phyloP scores from a whole-genome alignment of 2,329 filamentous ascomycete species.

The Hypoxylon sp. region DNA sequence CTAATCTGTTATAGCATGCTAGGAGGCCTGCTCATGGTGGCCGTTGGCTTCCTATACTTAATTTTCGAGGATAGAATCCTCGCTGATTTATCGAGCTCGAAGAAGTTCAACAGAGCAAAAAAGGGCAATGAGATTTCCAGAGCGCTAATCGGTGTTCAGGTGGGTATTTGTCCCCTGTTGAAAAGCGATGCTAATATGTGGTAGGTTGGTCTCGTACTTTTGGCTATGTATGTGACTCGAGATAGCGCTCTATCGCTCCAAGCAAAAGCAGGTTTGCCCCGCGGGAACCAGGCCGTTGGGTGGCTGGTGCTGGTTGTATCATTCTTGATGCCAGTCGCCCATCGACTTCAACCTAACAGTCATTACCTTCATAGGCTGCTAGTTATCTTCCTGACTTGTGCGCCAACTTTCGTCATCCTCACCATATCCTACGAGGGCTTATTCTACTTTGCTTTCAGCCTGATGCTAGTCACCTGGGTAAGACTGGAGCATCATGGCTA shows the following conservation, averaged over 20 bases:
- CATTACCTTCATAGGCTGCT: conserved; percentile 93
- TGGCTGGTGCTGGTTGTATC: conserved; percentile 87
- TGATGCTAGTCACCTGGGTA: conserved; percentile 89
- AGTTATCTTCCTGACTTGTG: conserved; percentile 92
- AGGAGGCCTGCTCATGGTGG: conserved; percentile 84
- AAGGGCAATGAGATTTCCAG: conserved; percentile 66
- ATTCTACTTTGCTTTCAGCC: conserved; percentile 92
- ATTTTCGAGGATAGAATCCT: conserved; percentile 78
- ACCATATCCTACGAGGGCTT: conserved; percentile 98
- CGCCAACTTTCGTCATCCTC: conserved; percentile 93
- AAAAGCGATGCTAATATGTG: conserved; percentile 33
- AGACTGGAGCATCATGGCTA: conserved; percentile 88
- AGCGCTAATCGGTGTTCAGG: conserved; percentile 76
- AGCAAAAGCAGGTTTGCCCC: conserved; percentile 85
- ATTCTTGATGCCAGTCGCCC: conserved; percentile 83
- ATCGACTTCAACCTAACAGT: conserved; percentile 83
- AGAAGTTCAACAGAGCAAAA: conserved; percentile 46
- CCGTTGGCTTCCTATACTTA: conserved; percentile 83
- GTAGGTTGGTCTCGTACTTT: conserved; percentile 80
- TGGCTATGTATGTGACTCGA: conserved; percentile 88
- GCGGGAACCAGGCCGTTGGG: conserved; percentile 88
- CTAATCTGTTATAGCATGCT: conserved; percentile 68
- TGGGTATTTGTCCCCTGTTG: conserved; percentile 53
- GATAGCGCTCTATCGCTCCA: conserved; percentile 90
- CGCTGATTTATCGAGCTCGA: conserved; percentile 59